phyloP scores from a whole-genome alignment of 257 asterid genomes.

The Petunia secreta region DNA sequence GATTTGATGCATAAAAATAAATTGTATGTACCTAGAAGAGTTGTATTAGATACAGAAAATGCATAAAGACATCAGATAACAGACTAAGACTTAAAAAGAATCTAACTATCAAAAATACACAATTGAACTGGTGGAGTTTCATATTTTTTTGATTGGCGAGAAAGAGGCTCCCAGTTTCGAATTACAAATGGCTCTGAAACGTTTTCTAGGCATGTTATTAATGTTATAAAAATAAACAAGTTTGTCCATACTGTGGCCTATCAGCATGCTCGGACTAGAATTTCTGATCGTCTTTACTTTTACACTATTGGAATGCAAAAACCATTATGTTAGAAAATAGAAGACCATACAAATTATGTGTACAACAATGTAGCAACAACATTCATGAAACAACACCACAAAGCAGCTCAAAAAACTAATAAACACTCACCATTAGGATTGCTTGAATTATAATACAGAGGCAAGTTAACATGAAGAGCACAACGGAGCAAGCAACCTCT shows the following conservation, averaged over 20 bases:
- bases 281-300: not conserved
- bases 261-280: no score
- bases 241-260: no score
- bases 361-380: not conserved
- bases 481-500: conserved; percentile 72
- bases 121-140: not conserved
- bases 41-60: not conserved
- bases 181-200: no score
- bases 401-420: not conserved
- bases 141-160: not conserved
- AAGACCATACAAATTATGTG: not conserved
- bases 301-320: not conserved
- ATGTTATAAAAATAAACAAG: no score
- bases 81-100: conserved; percentile 10
- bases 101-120: not conserved
- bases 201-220: no score
- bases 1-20: not conserved
- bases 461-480: conserved; percentile 69
- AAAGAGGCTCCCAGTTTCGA: not conserved
- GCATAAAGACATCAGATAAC: not conserved
- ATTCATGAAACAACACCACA: not conserved
- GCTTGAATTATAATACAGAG: conserved; percentile 61
- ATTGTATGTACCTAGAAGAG: conserved; percentile 1
- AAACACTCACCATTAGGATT: conserved; percentile 56
- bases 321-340: not conserved